A percentile compares a stretch with the other conserved stretches of the same genome.
These are phyloP conservation scores for Acer campestre DNA, from an alignment of 345 rosid genomes.

Conservation along the genomic window DNA sequence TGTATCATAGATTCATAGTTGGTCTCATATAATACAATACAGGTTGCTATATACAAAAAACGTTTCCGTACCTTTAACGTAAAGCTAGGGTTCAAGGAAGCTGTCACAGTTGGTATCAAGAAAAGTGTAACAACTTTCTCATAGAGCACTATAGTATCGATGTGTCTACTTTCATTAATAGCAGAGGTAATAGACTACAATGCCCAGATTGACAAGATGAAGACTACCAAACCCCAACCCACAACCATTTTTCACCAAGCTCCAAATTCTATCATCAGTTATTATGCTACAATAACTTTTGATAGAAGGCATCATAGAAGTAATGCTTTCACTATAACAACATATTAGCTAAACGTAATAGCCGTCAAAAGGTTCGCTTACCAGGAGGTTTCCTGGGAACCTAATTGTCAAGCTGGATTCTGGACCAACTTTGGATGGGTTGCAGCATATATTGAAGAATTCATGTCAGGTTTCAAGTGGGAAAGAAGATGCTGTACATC, in stretches of 20 bases:
- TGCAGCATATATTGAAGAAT: constrained; percentile 81
- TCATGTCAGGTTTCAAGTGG: constrained; percentile 74
- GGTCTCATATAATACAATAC: background rate
- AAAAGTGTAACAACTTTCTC: background rate
- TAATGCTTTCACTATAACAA: background rate
- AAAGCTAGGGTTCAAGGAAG: too few species aligned
- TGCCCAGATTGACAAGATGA: too few species aligned
- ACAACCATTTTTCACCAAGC: too few species aligned
- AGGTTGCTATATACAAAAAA: background rate
- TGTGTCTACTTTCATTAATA: background rate
- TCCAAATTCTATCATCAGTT: background rate
- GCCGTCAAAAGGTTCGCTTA: background rate
- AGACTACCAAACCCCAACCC: too few species aligned
- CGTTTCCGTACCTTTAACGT: background rate
- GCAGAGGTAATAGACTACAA: background rate
- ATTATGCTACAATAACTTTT: too few species aligned
- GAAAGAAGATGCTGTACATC: constrained; percentile 88
- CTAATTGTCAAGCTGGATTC: constrained; percentile 32
- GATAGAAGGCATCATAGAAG: background rate
- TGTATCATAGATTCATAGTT: too few species aligned
- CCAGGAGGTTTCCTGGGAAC: background rate
- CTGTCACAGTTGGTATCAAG: too few species aligned
- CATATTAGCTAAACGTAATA: background rate
- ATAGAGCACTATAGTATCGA: background rate
- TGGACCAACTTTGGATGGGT: constrained; percentile 75